These are phyloP conservation scores for Wallacemonas sp. DNA, from an alignment of 208 protist species.

Conservation along the genomic window DNA sequence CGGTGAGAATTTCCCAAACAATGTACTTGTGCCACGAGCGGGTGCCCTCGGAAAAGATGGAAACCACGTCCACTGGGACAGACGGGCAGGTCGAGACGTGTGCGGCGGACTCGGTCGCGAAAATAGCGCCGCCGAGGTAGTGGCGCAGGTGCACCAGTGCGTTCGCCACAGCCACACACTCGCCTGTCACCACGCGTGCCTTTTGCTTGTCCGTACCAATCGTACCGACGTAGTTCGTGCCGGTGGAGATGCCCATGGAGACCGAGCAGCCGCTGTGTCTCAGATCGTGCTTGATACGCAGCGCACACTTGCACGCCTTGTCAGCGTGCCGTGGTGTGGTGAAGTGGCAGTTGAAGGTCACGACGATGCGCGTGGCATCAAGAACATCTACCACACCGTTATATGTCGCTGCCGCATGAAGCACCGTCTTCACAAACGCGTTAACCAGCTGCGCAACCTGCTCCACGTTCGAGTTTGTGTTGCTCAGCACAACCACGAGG, in stretches of 20 bases:
- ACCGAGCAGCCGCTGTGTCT: conserved; percentile 25
- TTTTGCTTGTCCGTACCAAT: conserved; percentile 59
- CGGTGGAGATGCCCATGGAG: conserved; percentile 44
- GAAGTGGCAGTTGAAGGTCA: conserved; percentile 65
- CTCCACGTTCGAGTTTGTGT: conserved; percentile 18
- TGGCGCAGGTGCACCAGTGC: conserved; percentile 26
- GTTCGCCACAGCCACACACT: conserved; percentile 35
- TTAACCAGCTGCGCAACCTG: conserved; percentile 34
- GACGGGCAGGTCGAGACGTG: conserved; percentile 28
- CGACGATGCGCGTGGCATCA: conserved; percentile 35
- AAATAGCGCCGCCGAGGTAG: conserved; percentile 36
- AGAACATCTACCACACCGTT: conserved; percentile 60
- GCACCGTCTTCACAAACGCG: conserved; percentile 38
- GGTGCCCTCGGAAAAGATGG: conserved; percentile 27
- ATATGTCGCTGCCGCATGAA: conserved; percentile 24
- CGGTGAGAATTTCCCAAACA: conserved; percentile 39
- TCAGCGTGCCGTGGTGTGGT: conserved; percentile 53
- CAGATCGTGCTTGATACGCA: conserved; percentile 37
- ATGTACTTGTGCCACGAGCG: conserved; percentile 29
- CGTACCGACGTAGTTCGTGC: conserved; percentile 44
- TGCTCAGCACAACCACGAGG: conserved; percentile 33
- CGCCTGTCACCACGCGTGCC: conserved; percentile 48
- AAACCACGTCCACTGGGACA: conserved; percentile 51
- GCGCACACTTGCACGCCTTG: conserved; percentile 54
- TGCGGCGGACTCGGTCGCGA: conserved; percentile 42